Evolutionary conservation across 2,329 filamentous ascomycete genomes (phyloP).

Genomic region (Aspergillus sp.): DNA sequence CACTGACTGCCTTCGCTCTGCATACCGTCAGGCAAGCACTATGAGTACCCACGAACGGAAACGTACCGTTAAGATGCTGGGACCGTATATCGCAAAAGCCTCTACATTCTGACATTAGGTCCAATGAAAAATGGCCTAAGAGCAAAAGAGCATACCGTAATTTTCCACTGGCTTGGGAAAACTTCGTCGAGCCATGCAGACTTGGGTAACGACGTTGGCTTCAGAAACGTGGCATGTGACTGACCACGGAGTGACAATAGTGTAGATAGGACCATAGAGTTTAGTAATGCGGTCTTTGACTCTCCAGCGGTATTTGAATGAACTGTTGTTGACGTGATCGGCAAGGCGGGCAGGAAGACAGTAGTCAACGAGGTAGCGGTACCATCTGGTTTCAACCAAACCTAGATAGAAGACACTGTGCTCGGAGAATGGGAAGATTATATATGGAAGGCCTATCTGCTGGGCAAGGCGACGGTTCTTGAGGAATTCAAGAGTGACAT

Average conservation of each 20-base stretch:
- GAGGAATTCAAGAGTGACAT: neutral
- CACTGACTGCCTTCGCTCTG: constrained; percentile 36
- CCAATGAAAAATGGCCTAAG: neutral
- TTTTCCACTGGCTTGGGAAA: constrained; percentile 17
- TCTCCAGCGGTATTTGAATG: constrained; percentile 13
- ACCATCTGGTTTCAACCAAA: neutral
- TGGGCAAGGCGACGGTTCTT: neutral
- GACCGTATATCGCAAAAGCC: constrained; percentile 30
- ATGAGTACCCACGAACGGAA: neutral
- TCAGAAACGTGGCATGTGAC: constrained; percentile 17
- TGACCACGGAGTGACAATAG: constrained; percentile 10
- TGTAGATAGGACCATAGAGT: constrained; percentile 13
- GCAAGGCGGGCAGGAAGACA: neutral
- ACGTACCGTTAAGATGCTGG: constrained; percentile 31
- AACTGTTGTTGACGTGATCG: constrained; percentile 1
- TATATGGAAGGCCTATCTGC: neutral
- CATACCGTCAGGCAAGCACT: neutral
- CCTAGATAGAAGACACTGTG: neutral
- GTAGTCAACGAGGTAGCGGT: neutral
- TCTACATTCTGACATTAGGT: constrained; percentile 8
- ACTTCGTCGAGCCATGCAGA: constrained; percentile 10
- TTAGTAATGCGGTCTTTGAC: constrained; percentile 14
- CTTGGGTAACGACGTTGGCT: constrained; percentile 15
- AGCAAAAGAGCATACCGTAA: constrained; percentile 9
- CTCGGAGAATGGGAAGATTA: neutral